phyloP scores from a whole-genome alignment of 2,329 filamentous ascomycete species.

The Trichoderma asperellum region DNA sequence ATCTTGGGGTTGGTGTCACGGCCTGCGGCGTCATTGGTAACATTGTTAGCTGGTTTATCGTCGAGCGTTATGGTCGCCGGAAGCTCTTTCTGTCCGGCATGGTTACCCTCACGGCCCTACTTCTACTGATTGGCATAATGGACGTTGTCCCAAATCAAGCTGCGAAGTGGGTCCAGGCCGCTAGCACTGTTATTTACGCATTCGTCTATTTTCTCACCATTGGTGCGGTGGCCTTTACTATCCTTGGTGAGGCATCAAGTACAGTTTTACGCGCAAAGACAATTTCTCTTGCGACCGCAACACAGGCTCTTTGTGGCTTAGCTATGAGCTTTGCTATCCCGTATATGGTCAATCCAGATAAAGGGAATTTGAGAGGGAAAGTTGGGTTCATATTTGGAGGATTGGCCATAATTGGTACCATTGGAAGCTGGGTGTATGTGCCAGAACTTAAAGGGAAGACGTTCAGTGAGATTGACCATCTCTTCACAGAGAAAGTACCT shows the following conservation, averaged over 20 bases:
- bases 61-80: slow-evolving; percentile 47
- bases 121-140: slow-evolving; percentile 48
- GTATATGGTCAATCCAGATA: slow-evolving; percentile 49
- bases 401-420: slow-evolving; percentile 36
- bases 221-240: slow-evolving; percentile 49
- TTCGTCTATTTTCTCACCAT: slow-evolving; percentile 49
- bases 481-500: slow-evolving; percentile 41
- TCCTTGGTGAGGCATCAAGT: slow-evolving; percentile 48
- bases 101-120: slow-evolving; percentile 45
- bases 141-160: slow-evolving; percentile 43
- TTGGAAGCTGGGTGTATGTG: slow-evolving; percentile 41
- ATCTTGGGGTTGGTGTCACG: slow-evolving; percentile 47
- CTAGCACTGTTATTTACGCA: slow-evolving; percentile 43
- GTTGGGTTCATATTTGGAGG: slow-evolving; percentile 47
- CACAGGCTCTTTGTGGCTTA: slow-evolving; percentile 44
- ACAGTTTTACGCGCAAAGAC: slow-evolving; percentile 45
- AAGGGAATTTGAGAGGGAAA: slow-evolving; percentile 45
- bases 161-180: slow-evolving; percentile 45
- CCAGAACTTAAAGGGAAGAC: slow-evolving; percentile 44
- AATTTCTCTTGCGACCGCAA: slow-evolving; percentile 46
- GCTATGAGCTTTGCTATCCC: slow-evolving; percentile 48
- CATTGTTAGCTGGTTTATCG: slow-evolving; percentile 47
- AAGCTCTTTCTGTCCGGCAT: slow-evolving; percentile 45
- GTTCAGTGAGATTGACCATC: slow-evolving; percentile 44
- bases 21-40: slow-evolving; percentile 47